These are phyloP conservation scores for Phytopythium mirpurense DNA, from an alignment of 352 stramenopile species.

Conservation along the genomic window DNA sequence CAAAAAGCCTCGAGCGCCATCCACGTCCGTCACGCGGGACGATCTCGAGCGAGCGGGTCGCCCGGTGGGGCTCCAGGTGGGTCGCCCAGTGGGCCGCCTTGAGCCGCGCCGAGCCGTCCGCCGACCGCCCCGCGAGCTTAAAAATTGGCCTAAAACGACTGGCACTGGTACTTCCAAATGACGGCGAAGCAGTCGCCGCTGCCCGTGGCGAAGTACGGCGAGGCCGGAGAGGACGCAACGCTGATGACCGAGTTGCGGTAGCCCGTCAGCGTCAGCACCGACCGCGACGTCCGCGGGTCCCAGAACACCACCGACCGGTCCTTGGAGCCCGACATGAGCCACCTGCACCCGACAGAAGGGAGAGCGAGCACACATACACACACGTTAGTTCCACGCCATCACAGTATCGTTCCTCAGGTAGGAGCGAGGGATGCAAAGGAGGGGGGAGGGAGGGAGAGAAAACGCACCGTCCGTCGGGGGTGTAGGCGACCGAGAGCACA, in stretches of 20 bases:
- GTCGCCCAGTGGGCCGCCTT: too few relatives aligned
- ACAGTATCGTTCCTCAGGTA: too few relatives aligned
- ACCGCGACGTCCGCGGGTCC: conserved; percentile 77
- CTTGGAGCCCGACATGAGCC: conserved; percentile 86
- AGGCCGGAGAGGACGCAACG: conserved; percentile 76
- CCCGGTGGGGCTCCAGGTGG: too few relatives aligned
- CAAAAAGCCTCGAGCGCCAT: conserved; percentile 1
- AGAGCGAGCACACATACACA: conserved; percentile 2
- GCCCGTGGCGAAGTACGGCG: conserved; percentile 81
- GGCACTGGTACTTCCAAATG: conserved; percentile 85
- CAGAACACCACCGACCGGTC: conserved; percentile 85
- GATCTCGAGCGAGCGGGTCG: too few relatives aligned
- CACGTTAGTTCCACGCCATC: too few relatives aligned
- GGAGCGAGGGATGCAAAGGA: too few relatives aligned
- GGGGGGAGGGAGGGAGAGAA: neutral
- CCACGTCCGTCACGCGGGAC: neutral
- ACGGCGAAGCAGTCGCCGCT: conserved; percentile 83
- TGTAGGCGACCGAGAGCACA: conserved; percentile 81
- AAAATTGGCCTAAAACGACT: conserved; percentile 82
- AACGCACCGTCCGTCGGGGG: conserved; percentile 77
- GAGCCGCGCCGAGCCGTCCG: neutral
- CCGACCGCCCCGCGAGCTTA: neutral
- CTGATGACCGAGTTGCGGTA: conserved; percentile 88
- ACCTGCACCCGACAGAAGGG: conserved; percentile 26
- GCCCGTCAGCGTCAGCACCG: conserved; percentile 74